phyloP scores from a whole-genome alignment of 2,329 filamentous ascomycete species.

The Colletotrichum brevisporum region DNA sequence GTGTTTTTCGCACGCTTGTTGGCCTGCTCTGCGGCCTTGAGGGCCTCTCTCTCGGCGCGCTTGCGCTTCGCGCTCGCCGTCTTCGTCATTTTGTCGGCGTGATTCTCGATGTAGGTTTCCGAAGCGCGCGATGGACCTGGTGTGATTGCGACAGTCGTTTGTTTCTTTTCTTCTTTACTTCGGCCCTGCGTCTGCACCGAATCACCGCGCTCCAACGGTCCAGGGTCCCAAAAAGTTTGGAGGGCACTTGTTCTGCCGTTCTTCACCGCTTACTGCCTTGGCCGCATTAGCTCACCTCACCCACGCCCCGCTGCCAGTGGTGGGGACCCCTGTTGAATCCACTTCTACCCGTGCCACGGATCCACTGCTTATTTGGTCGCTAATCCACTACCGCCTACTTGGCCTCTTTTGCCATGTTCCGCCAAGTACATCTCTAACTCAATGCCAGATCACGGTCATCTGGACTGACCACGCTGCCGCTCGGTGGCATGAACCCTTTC shows the following conservation, averaged over 20 bases:
- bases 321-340: conserved; percentile 20
- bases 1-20: conserved; percentile 48
- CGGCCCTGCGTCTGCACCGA: neutral
- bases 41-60: conserved; percentile 42
- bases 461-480: neutral
- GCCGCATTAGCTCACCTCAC: conserved; percentile 29
- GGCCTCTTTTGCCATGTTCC: no score
- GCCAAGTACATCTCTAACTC: conserved; percentile 15
- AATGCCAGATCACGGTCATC: conserved; percentile 4
- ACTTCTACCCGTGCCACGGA: conserved; percentile 35
- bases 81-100: conserved; percentile 34
- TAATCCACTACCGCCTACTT: neutral
- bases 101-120: no score
- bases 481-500: conserved; percentile 14
- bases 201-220: conserved; percentile 15
- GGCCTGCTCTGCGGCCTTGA: conserved; percentile 37
- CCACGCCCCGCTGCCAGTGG: conserved; percentile 22
- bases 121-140: no score
- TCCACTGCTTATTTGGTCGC: conserved; percentile 5
- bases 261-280: conserved; percentile 27
- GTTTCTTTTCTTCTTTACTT: neutral
- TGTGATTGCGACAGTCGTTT: neutral
- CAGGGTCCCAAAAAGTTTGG: conserved; percentile 38
- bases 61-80: conserved; percentile 43
- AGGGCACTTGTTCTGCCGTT: conserved; percentile 35